A percentile compares a stretch with the other conserved stretches of the same genome.
These are phyloP conservation scores for Tylopilus cervinicoccineus DNA, from an alignment of 768 basidiomycete species.

Conservation along the genomic window DNA sequence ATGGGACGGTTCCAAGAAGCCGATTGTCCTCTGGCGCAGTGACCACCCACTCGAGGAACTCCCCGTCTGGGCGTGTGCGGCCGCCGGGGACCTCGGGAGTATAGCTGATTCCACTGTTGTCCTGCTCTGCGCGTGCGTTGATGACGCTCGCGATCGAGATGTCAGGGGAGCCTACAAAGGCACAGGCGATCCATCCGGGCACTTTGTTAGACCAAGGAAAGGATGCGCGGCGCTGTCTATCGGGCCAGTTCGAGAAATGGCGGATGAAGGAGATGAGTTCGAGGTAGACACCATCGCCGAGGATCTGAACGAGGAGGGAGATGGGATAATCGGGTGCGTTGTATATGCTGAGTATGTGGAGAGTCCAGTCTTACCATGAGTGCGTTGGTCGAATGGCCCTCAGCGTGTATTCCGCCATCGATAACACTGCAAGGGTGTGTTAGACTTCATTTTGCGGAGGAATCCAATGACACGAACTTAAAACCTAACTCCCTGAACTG, in stretches of 20 bases:
- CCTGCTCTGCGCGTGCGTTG: slow-evolving; percentile 45
- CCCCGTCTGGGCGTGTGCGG: slow-evolving; percentile 52
- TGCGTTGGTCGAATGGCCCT: slow-evolving; percentile 59
- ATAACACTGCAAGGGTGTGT: slow-evolving; percentile 47
- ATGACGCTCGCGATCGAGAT: slow-evolving; percentile 47
- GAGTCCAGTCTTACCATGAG: slow-evolving; percentile 45
- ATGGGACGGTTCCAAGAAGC: slow-evolving; percentile 45
- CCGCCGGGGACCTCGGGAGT: slow-evolving; percentile 47
- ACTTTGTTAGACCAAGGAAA: slow-evolving; percentile 52
- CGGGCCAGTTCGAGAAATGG: slow-evolving; percentile 48
- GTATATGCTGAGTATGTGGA: not conserved
- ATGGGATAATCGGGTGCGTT: not conserved
- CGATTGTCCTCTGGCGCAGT: slow-evolving; percentile 32
- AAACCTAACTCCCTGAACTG: slow-evolving; percentile 61
- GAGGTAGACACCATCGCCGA: slow-evolving; percentile 53
- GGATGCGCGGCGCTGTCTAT: slow-evolving; percentile 38
- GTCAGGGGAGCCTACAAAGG: slow-evolving; percentile 53
- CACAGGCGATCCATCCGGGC: slow-evolving; percentile 67
- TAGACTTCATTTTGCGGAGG: not conserved
- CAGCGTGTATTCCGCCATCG: slow-evolving; percentile 61
- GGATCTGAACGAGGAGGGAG: slow-evolving; percentile 12
- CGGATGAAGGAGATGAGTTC: slow-evolving; percentile 68
- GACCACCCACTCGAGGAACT: slow-evolving; percentile 56
- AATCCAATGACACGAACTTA: slow-evolving; percentile 39
- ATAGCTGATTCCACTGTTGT: slow-evolving; percentile 42